Conservation (phyloP, 495 filamentous ascomycete species). For the Elaphomyces granulatus region DNA sequence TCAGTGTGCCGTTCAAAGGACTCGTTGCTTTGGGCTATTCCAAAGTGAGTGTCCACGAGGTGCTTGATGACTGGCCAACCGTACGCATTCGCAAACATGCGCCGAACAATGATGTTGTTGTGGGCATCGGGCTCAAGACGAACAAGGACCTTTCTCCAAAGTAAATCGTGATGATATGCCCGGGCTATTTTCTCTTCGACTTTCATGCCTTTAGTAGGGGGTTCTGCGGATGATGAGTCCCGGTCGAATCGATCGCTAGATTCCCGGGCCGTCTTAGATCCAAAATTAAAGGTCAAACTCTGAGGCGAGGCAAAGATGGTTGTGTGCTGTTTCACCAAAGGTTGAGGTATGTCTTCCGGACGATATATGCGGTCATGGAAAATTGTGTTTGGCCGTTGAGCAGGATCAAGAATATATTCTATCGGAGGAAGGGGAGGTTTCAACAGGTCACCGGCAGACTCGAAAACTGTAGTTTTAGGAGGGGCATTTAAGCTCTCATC, state of each 20-base stretch:
- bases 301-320: not conserved
- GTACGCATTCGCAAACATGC: slow-evolving; percentile 93
- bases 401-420: slow-evolving; percentile 69
- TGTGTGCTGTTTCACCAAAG: slow-evolving; percentile 24
- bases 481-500: slow-evolving; percentile 44
- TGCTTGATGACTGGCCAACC: slow-evolving; percentile 96
- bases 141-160: slow-evolving; percentile 94
- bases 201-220: slow-evolving; percentile 41
- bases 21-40: slow-evolving; percentile 44
- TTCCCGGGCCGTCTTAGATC: not conserved
- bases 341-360: slow-evolving; percentile 81
- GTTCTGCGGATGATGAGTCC: slow-evolving; percentile 5
- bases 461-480: slow-evolving; percentile 87
- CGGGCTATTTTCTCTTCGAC: slow-evolving; percentile 96
- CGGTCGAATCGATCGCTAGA: slow-evolving; percentile 9
- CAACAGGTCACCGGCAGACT: slow-evolving; percentile 82
- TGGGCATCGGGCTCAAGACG: slow-evolving; percentile 93
- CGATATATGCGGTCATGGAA: slow-evolving; percentile 96
- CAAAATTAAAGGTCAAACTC: not conserved
- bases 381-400: slow-evolving; percentile 75
- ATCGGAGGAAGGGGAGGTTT: slow-evolving; percentile 74
- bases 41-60: slow-evolving; percentile 85
- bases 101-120: slow-evolving; percentile 92
- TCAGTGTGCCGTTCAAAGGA: slow-evolving; percentile 36
- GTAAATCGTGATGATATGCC: slow-evolving; percentile 77